phyloP scores from a whole-genome alignment of 1,284 basidiomycete genomes.

The Leccinum angustisporum region DNA sequence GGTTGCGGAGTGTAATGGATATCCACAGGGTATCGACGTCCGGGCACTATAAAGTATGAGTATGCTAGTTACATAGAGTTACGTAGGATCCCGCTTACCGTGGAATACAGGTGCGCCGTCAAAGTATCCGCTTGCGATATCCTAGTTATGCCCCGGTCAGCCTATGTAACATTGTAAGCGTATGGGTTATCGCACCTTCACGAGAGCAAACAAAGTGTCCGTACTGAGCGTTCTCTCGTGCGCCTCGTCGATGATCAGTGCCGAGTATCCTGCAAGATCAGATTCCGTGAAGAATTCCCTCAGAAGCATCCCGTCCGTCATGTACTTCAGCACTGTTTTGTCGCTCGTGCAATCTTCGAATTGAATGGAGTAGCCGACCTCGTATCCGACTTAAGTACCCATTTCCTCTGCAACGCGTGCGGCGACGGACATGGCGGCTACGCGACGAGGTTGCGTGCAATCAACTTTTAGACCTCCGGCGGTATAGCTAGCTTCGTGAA shows the following conservation, averaged over 20 bases:
- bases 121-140: conserved; percentile 96
- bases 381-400: conserved; percentile 93
- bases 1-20: conserved; percentile 98
- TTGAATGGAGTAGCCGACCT: conserved; percentile 98
- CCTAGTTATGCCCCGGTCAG: conserved; percentile 47
- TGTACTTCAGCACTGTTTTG: conserved; percentile 96
- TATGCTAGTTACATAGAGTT: not conserved
- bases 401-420: conserved; percentile 99
- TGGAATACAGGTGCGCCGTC: conserved; percentile 93
- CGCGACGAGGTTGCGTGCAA: conserved; percentile 97
- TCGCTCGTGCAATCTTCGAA: conserved; percentile 99
- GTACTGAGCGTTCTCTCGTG: conserved; percentile 96
- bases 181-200: conserved; percentile 72
- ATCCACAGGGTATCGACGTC: conserved; percentile 96
- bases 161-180: conserved; percentile 11
- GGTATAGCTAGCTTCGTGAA: conserved; percentile 97
- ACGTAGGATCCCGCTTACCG: conserved; percentile 46
- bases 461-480: conserved; percentile 87
- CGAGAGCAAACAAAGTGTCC: conserved; percentile 93
- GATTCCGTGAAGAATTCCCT: conserved; percentile 96
- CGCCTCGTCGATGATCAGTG: conserved; percentile 94
- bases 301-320: conserved; percentile 98
- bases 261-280: conserved; percentile 89
- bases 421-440: conserved; percentile 99
- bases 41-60: conserved; percentile 68